phyloP scores from a whole-genome alignment of 2,329 filamentous ascomycete species.

The Rhynchosporium agropyri region DNA sequence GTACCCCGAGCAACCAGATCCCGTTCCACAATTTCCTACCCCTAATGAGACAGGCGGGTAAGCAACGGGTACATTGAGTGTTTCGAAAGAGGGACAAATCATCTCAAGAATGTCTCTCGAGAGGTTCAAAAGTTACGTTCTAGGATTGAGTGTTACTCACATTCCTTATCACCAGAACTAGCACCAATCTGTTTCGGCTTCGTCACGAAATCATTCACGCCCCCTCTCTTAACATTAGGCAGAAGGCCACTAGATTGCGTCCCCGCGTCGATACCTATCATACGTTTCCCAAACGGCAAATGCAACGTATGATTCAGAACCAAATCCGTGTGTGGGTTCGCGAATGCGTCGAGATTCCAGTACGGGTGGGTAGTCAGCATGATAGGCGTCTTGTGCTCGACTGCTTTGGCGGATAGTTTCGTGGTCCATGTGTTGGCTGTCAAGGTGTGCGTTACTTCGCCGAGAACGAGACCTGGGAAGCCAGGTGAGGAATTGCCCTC shows the following conservation, averaged over 20 bases:
- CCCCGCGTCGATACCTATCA: constrained; percentile 68
- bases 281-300: constrained; percentile 70
- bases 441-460: constrained; percentile 66
- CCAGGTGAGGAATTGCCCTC: constrained; percentile 55
- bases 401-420: constrained; percentile 68
- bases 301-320: constrained; percentile 72
- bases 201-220: constrained; percentile 80
- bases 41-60: constrained; percentile 40
- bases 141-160: too few species aligned
- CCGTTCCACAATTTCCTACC: constrained; percentile 72
- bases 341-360: constrained; percentile 77
- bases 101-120: too few species aligned
- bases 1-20: constrained; percentile 76
- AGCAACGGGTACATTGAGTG: too few species aligned
- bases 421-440: constrained; percentile 67
- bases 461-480: constrained; percentile 63
- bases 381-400: constrained; percentile 75
- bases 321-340: constrained; percentile 62
- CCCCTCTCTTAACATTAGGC: constrained; percentile 62
- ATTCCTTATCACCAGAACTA: constrained; percentile 61
- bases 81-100: too few species aligned
- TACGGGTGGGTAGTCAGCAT: constrained; percentile 70
- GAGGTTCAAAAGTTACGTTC: too few species aligned
- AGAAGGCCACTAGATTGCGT: constrained; percentile 75
- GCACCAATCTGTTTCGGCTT: constrained; percentile 75